Evolutionary conservation across 345 rosid genomes (phyloP).

Genomic region (Crucihimalaya himalaica): DNA sequence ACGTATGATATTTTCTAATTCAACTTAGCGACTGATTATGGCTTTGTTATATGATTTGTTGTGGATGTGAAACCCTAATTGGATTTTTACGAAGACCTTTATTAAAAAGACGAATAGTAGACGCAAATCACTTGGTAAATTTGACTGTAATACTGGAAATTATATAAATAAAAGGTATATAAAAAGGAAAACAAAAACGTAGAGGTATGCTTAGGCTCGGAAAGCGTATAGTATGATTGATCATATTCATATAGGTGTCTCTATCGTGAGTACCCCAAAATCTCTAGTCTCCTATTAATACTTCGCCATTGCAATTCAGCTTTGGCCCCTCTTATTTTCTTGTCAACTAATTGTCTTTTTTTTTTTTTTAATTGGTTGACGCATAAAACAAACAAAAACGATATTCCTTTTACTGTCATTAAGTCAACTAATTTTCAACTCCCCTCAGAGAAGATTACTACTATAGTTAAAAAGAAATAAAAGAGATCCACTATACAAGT

Average conservation of each 20-base stretch:
- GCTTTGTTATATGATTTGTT: background rate
- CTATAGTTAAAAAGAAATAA: background rate
- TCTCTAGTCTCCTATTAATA: background rate
- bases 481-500: no score
- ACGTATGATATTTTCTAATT: background rate
- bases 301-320: background rate
- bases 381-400: background rate
- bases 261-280: background rate
- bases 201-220: background rate
- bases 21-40: background rate
- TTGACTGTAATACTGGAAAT: no score
- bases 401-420: background rate
- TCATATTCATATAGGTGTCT: background rate
- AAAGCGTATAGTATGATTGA: background rate
- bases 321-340: background rate
- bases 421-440: conserved; percentile 29
- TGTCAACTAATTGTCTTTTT: conserved; percentile 2
- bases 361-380: background rate
- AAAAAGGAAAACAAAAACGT: background rate
- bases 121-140: no score
- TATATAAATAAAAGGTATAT: no score
- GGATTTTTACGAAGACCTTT: background rate
- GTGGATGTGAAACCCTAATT: background rate
- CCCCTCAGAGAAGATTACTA: background rate
- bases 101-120: background rate